Base-by-base conservation (phyloP, 2,329 filamentous ascomycete genomes). In the Parasarocladium wereldwijsianum region DNA sequence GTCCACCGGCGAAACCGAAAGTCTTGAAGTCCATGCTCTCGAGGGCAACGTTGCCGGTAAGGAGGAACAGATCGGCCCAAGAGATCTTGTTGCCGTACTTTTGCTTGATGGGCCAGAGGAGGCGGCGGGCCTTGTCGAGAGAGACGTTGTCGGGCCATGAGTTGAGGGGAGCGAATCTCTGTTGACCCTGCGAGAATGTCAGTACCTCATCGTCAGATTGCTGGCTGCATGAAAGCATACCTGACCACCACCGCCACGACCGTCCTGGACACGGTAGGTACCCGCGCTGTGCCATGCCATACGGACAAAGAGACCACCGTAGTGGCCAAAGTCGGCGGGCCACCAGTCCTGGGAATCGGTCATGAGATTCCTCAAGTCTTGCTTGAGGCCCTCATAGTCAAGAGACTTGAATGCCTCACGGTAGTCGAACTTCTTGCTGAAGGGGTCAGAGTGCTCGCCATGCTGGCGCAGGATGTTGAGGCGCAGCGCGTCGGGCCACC, bases 41-140 rank as follows among this genome's bases (percentile, higher is more conserved):
- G 38, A 85, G 64, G 26, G 79, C 77, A 11, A 84, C 77, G 49
- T 84, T 84, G 40, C 79, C 79, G 17, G 76, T 68, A 32, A 85
- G 65, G 33, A 83, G 62, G 28, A 77, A 51, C 35, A 85, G 55
- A 47, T 85, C 79, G 15, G 78, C 74, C 79, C 79, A 85, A 0
- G 79, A 84, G 53, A 85, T 78, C 62, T 80, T 82, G 63, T 71
- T 72, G 50, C 79, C 79, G 40, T 85, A 85, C 65, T 85, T 85
- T 43, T 82, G 77, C 69, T 85, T 85, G 58, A 85, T 73, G 33
- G 79, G 79, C 75, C 77, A 83, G 24, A 85, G 60, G 33, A 85
- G 68, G 38, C 79, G 77, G 33, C 79, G 78, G 18, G 78, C 79
- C 67, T 85, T 85, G 66, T 85, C 79, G 32, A 85, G 66, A 43